Conservation (phyloP, 2,329 filamentous ascomycete genomes). For the Scytalidium sp. region DNA sequence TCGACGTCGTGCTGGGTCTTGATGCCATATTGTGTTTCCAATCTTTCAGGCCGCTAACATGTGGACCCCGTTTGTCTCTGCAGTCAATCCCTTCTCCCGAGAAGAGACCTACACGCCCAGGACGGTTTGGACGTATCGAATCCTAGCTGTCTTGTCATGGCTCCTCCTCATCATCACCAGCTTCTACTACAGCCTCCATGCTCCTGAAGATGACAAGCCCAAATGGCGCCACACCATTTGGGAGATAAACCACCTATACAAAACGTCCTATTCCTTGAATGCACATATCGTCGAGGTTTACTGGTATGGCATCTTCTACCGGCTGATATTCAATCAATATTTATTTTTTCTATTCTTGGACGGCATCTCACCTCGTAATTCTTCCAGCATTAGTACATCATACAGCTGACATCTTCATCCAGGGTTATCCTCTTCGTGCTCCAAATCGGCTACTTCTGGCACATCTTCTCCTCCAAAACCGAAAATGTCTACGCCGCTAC, state of each 20-base stretch:
- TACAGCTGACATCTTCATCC: neutral
- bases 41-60: too few relatives aligned
- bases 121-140: conserved; percentile 69
- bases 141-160: conserved; percentile 73
- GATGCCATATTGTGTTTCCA: too few relatives aligned
- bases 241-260: conserved; percentile 65
- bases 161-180: conserved; percentile 67
- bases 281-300: conserved; percentile 64
- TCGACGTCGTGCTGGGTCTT: too few relatives aligned
- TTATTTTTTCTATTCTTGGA: neutral
- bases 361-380: too few relatives aligned
- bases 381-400: neutral
- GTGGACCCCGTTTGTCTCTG: too few relatives aligned
- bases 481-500: conserved; percentile 66
- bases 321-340: too few relatives aligned
- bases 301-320: conserved; percentile 58
- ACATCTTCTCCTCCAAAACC: conserved; percentile 68
- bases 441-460: conserved; percentile 72
- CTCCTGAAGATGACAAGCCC: conserved; percentile 56
- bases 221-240: conserved; percentile 63
- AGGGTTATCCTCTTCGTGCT: conserved; percentile 73
- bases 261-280: conserved; percentile 75
- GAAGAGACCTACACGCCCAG: conserved; percentile 61
- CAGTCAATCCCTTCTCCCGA: conserved; percentile 75
- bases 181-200: conserved; percentile 69